Evolutionary conservation across 495 filamentous ascomycete genomes (phyloP), one percentile per base, ranked within the genome.

Genomic region (Hypoxylon fuscum): DNA sequence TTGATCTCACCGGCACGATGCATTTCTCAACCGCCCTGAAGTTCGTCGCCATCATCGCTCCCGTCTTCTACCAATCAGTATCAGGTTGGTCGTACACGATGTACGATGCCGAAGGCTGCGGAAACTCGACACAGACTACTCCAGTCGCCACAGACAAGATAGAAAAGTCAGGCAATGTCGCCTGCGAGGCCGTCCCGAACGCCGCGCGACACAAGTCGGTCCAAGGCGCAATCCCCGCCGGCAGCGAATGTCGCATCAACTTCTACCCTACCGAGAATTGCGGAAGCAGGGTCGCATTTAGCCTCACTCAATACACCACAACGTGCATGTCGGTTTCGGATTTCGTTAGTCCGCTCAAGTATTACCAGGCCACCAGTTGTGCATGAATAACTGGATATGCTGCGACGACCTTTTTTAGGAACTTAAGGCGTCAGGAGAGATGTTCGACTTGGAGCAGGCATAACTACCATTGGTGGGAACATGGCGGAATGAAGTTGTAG

Each of bases 21-120:
- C 53, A 47, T 15, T 25, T 53, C 23, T 43, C 60, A 12, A 37
- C 15, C 11, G 14, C 32, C 20, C 9, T 47, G 25, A 32, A 47
- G 7, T 25, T 57, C 14, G 18, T 18, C 17, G 53, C 34, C 14
- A 21, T 55, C 10, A 34, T 35, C 9, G 34, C 9, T 14, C 22
- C 53, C 6, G 2, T 31, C 7, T 42, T 63, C 27, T 15, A 52
- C 32, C 32, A 34, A 46, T 14, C 53, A 17, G 48, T 31, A 42
- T 56, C 46, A 10, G 53, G 32, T 9, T 63, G 60, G 60, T 63
- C 60, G 9, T 63, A 47, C 32, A 57, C 60, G 12, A 46, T 52
- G 46, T 63, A 52, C 32, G 18, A 41, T 47, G 42, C 11, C 5
- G 34, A 21, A 5, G 46, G 40, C 14, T 63, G 60, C 32, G 25